Evolutionary conservation across 1,284 basidiomycete species (phyloP).

Genomic region (Meripilus lineatus): DNA sequence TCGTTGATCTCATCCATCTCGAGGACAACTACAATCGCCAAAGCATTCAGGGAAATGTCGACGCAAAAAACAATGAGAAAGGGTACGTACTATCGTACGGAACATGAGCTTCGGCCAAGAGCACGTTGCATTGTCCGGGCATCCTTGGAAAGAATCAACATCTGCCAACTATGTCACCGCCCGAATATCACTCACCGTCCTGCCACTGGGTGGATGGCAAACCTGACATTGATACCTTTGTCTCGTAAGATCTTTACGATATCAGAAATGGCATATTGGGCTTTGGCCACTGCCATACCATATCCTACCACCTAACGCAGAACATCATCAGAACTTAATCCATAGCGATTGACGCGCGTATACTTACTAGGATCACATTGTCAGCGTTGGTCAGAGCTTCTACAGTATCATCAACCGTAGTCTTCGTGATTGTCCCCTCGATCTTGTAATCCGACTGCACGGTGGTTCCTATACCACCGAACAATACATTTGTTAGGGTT

Average conservation of each 20-base stretch:
- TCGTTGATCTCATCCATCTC: constrained; percentile 94
- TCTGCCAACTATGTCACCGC: background rate
- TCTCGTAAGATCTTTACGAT: constrained; percentile 67
- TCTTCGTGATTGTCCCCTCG: constrained; percentile 74
- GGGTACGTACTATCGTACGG: constrained; percentile 75
- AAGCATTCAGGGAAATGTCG: background rate
- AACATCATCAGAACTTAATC: background rate
- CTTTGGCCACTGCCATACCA: constrained; percentile 87
- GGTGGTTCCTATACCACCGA: constrained; percentile 70
- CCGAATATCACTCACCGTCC: constrained; percentile 22
- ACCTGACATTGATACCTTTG: constrained; percentile 68
- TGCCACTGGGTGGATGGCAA: constrained; percentile 40
- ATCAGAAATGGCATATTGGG: constrained; percentile 83
- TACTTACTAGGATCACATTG: constrained; percentile 70
- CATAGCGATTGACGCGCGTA: background rate
- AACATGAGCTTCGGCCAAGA: constrained; percentile 82
- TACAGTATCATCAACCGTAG: constrained; percentile 72
- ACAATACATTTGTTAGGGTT: constrained; percentile 72
- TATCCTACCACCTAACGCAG: constrained; percentile 70
- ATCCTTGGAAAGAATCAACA: constrained; percentile 41
- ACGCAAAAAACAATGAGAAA: background rate
- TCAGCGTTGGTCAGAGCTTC: constrained; percentile 75
- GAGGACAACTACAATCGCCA: constrained; percentile 74
- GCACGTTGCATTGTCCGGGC: constrained; percentile 84
- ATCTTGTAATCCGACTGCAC: constrained; percentile 63